A percentile compares a stretch with the other conserved stretches of the same genome.
These are phyloP conservation scores for Fusarium proliferatum DNA, from an alignment of 2,329 filamentous ascomycete species.

Conservation along the genomic window DNA sequence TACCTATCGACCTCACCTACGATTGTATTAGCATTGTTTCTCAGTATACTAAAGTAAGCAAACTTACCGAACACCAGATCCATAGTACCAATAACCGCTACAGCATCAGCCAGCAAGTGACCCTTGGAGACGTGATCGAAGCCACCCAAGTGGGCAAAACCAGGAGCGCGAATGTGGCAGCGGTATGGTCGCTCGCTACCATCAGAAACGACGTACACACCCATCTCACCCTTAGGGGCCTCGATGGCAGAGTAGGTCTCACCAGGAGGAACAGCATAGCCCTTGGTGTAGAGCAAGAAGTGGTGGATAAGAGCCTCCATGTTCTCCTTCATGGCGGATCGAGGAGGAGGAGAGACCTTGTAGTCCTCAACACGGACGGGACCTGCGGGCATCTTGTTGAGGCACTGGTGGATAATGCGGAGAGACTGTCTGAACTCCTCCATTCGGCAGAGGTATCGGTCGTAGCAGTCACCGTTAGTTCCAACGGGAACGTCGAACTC, in stretches of 20 bases:
- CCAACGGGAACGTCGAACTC: conserved; percentile 98
- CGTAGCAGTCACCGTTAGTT: conserved; percentile 98
- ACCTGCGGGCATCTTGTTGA: conserved; percentile 98
- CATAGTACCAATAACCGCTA: conserved; percentile 93
- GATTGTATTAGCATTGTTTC: conserved; percentile 52
- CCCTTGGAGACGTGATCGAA: conserved; percentile 95
- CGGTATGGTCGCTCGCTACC: conserved; percentile 96
- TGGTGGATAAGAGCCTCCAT: conserved; percentile 99
- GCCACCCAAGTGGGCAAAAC: conserved; percentile 92
- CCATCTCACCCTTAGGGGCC: conserved; percentile 99
- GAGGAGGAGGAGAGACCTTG: conserved; percentile 96
- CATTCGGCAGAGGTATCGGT: conserved; percentile 99
- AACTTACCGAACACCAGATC: conserved; percentile 86
- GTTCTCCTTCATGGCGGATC: conserved; percentile 99
- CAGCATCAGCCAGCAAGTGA: conserved; percentile 94
- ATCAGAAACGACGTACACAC: conserved; percentile 94
- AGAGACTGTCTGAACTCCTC: conserved; percentile 99
- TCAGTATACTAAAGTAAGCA: not conserved
- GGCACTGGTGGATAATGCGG: conserved; percentile 97
- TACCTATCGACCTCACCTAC: conserved; percentile 72
- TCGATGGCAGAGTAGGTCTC: conserved; percentile 99
- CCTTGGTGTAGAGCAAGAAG: conserved; percentile 98
- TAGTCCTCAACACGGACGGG: conserved; percentile 98
- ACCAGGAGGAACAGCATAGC: conserved; percentile 94
- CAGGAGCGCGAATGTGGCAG: conserved; percentile 96